Evolutionary conservation across 352 stramenopile genomes (phyloP).

Genomic region (Phytophthora multivora): DNA sequence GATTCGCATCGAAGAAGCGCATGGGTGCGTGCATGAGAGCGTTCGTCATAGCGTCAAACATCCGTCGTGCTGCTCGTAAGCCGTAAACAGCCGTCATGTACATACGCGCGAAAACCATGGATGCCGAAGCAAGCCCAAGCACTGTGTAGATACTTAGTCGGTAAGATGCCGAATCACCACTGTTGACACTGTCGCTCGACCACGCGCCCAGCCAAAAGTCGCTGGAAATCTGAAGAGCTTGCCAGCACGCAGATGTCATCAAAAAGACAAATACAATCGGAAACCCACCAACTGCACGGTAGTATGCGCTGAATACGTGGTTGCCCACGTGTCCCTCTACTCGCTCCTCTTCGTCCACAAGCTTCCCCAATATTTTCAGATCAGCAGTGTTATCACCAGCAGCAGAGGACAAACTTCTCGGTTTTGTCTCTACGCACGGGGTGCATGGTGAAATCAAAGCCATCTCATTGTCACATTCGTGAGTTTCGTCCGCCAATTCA

Average conservation of each 20-base stretch:
- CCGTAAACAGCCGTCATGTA: constrained; percentile 48
- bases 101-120: constrained; percentile 54
- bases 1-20: constrained; percentile 94
- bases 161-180: constrained; percentile 19
- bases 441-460: constrained; percentile 32
- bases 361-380: constrained; percentile 23
- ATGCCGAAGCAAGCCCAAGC: constrained; percentile 40
- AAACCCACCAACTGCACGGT: constrained; percentile 47
- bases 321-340: constrained; percentile 33
- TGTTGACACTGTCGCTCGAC: constrained; percentile 61
- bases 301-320: constrained; percentile 48
- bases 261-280: constrained; percentile 39
- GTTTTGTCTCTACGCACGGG: constrained; percentile 17
- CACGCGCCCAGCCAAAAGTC: constrained; percentile 91
- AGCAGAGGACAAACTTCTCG: constrained; percentile 1
- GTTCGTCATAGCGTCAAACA: constrained; percentile 91
- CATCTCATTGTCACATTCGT: constrained; percentile 33
- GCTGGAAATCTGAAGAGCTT: constrained; percentile 80
- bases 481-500: constrained; percentile 13
- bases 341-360: constrained; percentile 40
- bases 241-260: constrained; percentile 68
- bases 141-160: constrained; percentile 49
- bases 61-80: constrained; percentile 46
- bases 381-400: constrained; percentile 3
- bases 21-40: constrained; percentile 89